Conservation (phyloP, 2,329 filamentous ascomycete species). For the Fusarium avenaceum region DNA sequence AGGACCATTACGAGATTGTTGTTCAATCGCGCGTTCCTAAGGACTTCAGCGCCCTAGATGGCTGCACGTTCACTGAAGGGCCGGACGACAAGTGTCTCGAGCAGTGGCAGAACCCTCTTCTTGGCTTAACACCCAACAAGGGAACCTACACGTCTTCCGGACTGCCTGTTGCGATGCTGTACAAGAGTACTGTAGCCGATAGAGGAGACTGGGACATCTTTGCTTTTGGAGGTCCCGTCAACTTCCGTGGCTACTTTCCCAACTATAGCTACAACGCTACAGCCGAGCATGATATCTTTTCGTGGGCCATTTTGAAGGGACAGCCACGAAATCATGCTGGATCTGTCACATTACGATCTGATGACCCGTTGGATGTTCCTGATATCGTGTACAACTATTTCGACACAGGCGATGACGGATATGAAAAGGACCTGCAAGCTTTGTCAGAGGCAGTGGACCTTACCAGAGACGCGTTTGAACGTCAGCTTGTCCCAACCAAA, state of each 20-base stretch:
- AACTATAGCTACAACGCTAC: conserved; percentile 63
- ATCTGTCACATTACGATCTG: conserved; percentile 70
- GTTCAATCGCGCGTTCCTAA: conserved; percentile 51
- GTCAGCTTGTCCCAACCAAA: conserved; percentile 32
- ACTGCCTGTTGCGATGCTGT: conserved; percentile 62
- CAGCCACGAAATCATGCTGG: conserved; percentile 74
- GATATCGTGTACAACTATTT: conserved; percentile 74
- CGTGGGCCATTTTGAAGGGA: conserved; percentile 66
- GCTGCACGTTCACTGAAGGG: conserved; percentile 52
- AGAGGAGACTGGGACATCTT: conserved; percentile 64
- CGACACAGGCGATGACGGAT: conserved; percentile 60
- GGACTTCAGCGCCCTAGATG: conserved; percentile 48
- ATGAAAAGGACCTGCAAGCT: no score
- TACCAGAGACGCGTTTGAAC: conserved; percentile 58
- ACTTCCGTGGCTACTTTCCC: conserved; percentile 70
- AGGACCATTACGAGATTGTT: conserved; percentile 64
- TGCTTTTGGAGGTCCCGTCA: conserved; percentile 67
- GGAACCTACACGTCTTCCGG: conserved; percentile 61
- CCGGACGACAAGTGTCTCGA: no score
- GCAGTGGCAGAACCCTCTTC: conserved; percentile 50
- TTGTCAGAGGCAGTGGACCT: conserved; percentile 66
- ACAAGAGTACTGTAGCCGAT: conserved; percentile 54
- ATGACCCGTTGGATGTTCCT: conserved; percentile 74
- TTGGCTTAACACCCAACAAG: conserved; percentile 50
- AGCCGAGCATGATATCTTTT: conserved; percentile 58